These are phyloP conservation scores for Penicillium griseofulvum DNA, from an alignment of 2,329 filamentous ascomycete species.

Conservation along the genomic window DNA sequence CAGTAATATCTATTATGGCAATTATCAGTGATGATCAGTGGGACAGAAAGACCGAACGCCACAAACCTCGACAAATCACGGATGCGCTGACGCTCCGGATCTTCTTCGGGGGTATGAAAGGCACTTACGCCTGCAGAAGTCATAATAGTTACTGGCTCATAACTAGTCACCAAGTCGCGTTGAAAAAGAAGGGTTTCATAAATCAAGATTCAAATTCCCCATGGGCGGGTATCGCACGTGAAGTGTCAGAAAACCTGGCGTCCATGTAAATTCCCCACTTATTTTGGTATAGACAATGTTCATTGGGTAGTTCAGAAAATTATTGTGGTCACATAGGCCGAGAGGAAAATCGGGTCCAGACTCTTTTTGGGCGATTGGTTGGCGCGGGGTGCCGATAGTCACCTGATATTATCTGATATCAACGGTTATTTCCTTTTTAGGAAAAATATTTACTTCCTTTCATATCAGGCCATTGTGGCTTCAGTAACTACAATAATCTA, in stretches of 20 bases:
- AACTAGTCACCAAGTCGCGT: not conserved
- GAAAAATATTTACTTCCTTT: too few species aligned
- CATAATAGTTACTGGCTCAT: not conserved
- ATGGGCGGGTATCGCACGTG: not conserved
- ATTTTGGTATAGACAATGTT: not conserved
- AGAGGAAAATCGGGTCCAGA: not conserved
- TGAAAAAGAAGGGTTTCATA: not conserved
- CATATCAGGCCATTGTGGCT: too few species aligned
- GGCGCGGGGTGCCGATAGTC: not conserved
- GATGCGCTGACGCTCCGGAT: slow-evolving; percentile 17
- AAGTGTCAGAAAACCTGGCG: not conserved
- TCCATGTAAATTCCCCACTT: not conserved
- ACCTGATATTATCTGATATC: not conserved
- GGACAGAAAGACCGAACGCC: not conserved
- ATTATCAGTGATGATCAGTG: slow-evolving; percentile 2
- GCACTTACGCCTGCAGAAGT: not conserved
- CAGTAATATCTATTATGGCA: slow-evolving; percentile 18
- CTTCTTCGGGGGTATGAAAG: slow-evolving; percentile 2
- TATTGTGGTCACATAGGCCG: not conserved
- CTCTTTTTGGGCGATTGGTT: not conserved
- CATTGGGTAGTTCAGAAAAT: not conserved
- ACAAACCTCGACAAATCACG: slow-evolving; percentile 19
- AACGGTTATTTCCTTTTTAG: not conserved
- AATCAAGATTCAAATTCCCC: not conserved
- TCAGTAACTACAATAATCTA: too few species aligned